Base-by-base conservation (phyloP, 257 asterid species). In the Solanum medicagineum region DNA sequence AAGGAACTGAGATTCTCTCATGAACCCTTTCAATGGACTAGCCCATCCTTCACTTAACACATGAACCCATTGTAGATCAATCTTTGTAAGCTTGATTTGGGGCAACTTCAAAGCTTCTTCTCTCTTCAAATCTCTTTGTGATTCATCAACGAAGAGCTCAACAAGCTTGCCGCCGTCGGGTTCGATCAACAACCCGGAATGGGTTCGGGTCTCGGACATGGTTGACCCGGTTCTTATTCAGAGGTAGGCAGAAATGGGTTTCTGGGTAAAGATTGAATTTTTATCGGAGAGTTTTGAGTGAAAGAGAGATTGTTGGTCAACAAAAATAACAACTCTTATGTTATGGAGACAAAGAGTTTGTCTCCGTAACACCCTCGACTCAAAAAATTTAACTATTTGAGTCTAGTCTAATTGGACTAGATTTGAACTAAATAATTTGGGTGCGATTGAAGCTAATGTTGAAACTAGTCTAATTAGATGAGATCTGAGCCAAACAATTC, bases 41-140 rank as follows among this genome's bases (percentile, higher is more conserved):
- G 99, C 99, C 98, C 99, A 96, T 51, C 98, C 99, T 89, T 95
- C 98, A 84, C 98, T 93, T 86, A 96, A 93, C 81, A 96, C 98
- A 87, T 96, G 99, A 68, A 96, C 94, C 99, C 99, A 96, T 71
- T 96, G 94, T 32, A 95, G 94, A 74, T 96, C 99, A 24, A 94
- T 91, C 84, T 40, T 69, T 26, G 98, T 90, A 85, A 96, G 94
- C 88, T 87, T 86, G 45, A 96, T 92, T 83, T 86, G 84, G 19
- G 98, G 98, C 88, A 96, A 81, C 49, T 69, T 55, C 24, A 42
- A 10, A 1, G 98, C 94, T 83, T 90, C 90, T 57, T 86, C 83
- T 24, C 47, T 70, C 65, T 90, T 96, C 83, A 85, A 65, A 0
- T 62, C 90, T 57, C 89, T 94, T 17, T 94, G 93, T 1, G 97